Evolutionary conservation across 257 asterid species (phyloP), one percentile per base, ranked within the genome.

Genomic region (Solanum pennellii): DNA sequence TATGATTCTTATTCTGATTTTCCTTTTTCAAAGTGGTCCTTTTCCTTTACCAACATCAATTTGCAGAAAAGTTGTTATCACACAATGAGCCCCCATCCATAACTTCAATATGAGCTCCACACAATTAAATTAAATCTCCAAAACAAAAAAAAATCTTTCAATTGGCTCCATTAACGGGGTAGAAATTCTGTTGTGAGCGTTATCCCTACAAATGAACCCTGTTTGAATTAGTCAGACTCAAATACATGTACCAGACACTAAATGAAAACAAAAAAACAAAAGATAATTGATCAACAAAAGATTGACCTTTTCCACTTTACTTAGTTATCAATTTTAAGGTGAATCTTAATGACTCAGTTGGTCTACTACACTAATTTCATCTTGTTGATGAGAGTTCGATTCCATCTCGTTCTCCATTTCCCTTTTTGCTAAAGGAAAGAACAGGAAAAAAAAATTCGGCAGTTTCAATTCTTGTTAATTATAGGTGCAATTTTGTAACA

Each of bases 151-250:
- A 33, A 42, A 42, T 39, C 37, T 62, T 39, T 6, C 79, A 33
- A 33, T 49, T 83, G 87, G 82, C 86, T 86, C 84, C 89, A 86
- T 49, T 72, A 72, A 33, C 68, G 13, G 37, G 69, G 29, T 86
- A 66, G 69, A 62, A 62, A 62, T 62, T 1, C 6, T 23, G 0
- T 23, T 62, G 29, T 62, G 69, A 23, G 31, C 6, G 2, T 2
- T 5, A 7, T n/a, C 7, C 69, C 15, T 60, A 62, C 14, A 62
- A 62, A 10, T 10, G 31, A 10, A 7, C 7, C 15, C 1, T 23
- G 15, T 6, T 33, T 23, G 6, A 60, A 60, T 60, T 60, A 23
- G 15, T 23, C 13, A 5, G 0, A 62, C 6, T 9, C 14, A 2
- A 23, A 23, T 62, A 60, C 3, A 10, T 4, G 7, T 62, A 33